phyloP scores from a whole-genome alignment of 73 alveolate genomes.

The Paramecium pentaurelia region DNA sequence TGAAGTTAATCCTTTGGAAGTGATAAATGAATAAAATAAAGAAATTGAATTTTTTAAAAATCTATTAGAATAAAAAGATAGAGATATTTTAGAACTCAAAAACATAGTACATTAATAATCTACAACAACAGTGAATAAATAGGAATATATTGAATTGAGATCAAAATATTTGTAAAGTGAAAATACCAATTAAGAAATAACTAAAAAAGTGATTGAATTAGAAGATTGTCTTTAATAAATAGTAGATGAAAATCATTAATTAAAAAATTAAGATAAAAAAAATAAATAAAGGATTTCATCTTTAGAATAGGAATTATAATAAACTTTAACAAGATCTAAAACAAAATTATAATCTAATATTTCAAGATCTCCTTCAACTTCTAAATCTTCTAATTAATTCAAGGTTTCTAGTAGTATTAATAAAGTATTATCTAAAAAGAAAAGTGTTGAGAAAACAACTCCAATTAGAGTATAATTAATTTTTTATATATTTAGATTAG shows the following conservation, averaged over 20 bases:
- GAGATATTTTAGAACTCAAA: background rate
- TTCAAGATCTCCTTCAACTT: background rate
- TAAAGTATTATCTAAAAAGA: background rate
- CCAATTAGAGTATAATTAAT: background rate
- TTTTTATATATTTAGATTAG: background rate
- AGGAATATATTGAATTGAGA: background rate
- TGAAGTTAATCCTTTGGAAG: background rate
- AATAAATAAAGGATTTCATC: background rate
- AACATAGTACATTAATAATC: background rate
- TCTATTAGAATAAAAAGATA: background rate
- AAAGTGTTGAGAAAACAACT: background rate
- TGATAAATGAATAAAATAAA: background rate
- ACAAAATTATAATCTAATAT: background rate
- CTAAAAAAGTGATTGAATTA: background rate
- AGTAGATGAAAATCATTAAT: background rate
- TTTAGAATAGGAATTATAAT: constrained; percentile 12
- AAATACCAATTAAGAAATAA: background rate
- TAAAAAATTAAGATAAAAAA: background rate
- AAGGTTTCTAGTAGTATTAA: background rate
- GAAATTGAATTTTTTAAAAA: background rate
- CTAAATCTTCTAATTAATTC: background rate
- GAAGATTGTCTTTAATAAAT: background rate
- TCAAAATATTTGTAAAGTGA: background rate
- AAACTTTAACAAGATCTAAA: background rate
- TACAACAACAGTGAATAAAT: background rate